A percentile compares a stretch with the other conserved stretches of the same genome.
Evolutionary conservation across 306 rosid species (phyloP).

Genomic region (Lagenaria siceraria): DNA sequence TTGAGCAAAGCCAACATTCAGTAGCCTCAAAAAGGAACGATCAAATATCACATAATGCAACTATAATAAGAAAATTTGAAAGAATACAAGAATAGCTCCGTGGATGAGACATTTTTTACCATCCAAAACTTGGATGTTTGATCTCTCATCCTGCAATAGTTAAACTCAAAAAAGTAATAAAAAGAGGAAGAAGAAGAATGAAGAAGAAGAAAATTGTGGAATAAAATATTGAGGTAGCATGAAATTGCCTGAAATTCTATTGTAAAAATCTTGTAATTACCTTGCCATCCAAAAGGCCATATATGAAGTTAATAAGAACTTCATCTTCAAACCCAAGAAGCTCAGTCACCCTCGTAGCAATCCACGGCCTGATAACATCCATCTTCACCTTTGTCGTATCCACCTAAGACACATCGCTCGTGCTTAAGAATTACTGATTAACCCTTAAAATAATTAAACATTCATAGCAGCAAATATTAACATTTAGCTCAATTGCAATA

Average conservation of each 20-base stretch:
- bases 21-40: not conserved
- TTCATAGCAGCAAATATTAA: not conserved
- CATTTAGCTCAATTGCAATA: not conserved
- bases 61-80: not conserved
- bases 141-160: not conserved
- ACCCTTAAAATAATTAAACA: not conserved
- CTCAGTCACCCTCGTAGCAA: slow-evolving; percentile 76
- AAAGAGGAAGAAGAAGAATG: not conserved
- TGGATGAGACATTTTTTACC: not conserved
- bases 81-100: not conserved
- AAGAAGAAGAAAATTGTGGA: not conserved
- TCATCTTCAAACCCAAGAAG: slow-evolving; percentile 96
- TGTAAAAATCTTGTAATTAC: slow-evolving; percentile 19
- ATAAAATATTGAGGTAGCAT: not conserved
- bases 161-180: not conserved
- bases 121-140: not conserved
- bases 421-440: slow-evolving; percentile 1
- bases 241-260: not conserved
- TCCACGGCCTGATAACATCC: slow-evolving; percentile 90
- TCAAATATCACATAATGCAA: not conserved
- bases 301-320: slow-evolving; percentile 92
- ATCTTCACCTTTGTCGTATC: slow-evolving; percentile 78
- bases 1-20: not conserved
- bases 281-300: slow-evolving; percentile 85
- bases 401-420: slow-evolving; percentile 45